Evolutionary conservation across 139 green algal genomes (phyloP).

Genomic region (Picochlorum sp.): DNA sequence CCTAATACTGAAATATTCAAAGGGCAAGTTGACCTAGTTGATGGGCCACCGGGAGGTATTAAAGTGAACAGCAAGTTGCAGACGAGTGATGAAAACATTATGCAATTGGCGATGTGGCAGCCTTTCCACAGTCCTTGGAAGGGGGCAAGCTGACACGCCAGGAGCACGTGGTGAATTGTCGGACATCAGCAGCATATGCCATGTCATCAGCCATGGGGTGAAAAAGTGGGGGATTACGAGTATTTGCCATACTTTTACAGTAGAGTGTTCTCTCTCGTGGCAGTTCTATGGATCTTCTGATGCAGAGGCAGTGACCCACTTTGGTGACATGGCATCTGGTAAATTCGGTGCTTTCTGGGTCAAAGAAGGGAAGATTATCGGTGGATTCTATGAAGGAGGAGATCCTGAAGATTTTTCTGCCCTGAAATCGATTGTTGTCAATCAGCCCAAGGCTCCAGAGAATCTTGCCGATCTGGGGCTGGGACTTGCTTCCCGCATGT

Average conservation of each 20-base stretch:
- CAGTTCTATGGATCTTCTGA: conserved; percentile 57
- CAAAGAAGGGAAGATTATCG: conserved; percentile 63
- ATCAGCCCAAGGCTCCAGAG: conserved; percentile 27
- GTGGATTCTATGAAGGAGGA: conserved; percentile 75
- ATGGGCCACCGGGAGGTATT: no score
- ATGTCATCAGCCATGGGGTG: conserved; percentile 18
- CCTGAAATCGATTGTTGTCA: conserved; percentile 48
- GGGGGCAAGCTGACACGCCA: conserved; percentile 48
- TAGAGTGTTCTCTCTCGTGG: conserved; percentile 82
- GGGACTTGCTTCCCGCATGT: no score
- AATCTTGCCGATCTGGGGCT: conserved; percentile 17
- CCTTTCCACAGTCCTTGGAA: no score
- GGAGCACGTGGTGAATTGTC: conserved; percentile 75
- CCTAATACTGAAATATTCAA: no score
- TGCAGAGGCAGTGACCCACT: conserved; percentile 40
- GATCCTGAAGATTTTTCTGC: conserved; percentile 57
- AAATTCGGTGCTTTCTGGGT: conserved; percentile 88
- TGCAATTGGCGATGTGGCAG: no score
- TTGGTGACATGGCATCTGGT: conserved; percentile 33
- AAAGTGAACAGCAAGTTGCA: no score
- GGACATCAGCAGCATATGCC: conserved; percentile 19
- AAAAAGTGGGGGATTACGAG: conserved; percentile 51
- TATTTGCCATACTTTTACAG: conserved; percentile 94
- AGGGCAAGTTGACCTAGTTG: no score
- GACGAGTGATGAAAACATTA: no score